These are phyloP conservation scores for Nannochloris sp. DNA, from an alignment of 139 green algal species.

Conservation along the genomic window DNA sequence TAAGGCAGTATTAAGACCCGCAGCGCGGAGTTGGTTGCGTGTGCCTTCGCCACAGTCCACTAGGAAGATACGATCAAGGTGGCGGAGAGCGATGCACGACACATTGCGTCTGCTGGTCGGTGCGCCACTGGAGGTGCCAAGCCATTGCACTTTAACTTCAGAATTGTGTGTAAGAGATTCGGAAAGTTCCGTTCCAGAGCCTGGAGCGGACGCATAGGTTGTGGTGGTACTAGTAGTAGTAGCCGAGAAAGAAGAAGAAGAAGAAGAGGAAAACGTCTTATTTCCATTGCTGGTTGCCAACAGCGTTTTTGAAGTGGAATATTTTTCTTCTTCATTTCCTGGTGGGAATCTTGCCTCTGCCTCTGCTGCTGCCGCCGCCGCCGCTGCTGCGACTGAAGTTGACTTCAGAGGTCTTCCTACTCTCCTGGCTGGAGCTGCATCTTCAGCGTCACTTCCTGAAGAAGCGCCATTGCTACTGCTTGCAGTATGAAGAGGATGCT, in stretches of 20 bases:
- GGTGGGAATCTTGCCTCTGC: background rate
- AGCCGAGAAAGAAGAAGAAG: too few relatives aligned
- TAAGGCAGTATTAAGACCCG: conserved; percentile 31
- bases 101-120: conserved; percentile 79
- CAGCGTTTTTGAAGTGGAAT: too few relatives aligned
- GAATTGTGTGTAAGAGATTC: too few relatives aligned
- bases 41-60: conserved; percentile 89
- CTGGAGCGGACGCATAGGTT: too few relatives aligned
- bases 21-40: conserved; percentile 50
- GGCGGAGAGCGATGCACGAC: conserved; percentile 55
- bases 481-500: too few relatives aligned
- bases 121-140: conserved; percentile 73
- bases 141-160: conserved; percentile 80
- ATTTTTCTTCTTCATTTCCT: background rate
- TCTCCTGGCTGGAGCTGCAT: too few relatives aligned
- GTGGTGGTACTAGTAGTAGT: too few relatives aligned
- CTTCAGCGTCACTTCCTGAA: too few relatives aligned
- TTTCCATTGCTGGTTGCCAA: too few relatives aligned
- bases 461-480: too few relatives aligned
- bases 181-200: too few relatives aligned
- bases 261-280: too few relatives aligned
- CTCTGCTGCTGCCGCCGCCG: background rate
- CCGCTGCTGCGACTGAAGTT: background rate
- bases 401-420: background rate
- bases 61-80: conserved; percentile 41